Conservation (phyloP, 148 eudicot species). For the Rhododendron molle region DNA sequence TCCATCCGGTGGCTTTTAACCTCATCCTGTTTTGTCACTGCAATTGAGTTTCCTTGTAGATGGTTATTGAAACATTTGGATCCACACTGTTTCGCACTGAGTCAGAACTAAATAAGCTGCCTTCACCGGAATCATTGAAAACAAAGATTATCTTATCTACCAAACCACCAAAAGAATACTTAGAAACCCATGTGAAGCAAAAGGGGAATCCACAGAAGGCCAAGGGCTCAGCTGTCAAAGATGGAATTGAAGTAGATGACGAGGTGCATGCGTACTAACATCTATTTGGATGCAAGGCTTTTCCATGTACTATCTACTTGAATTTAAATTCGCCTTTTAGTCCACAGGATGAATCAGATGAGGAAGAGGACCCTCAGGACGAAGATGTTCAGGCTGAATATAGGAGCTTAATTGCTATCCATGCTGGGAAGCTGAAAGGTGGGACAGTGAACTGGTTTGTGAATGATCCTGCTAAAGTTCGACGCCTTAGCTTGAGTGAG, state of each 20-base stretch:
- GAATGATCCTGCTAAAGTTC: constrained; percentile 25
- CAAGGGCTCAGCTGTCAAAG: background rate
- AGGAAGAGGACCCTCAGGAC: constrained; percentile 12
- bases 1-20: background rate
- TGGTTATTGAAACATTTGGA: constrained; percentile 47
- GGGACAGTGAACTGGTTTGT: constrained; percentile 18
- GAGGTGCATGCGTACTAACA: background rate
- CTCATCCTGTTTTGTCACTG: background rate
- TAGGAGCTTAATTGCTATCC: constrained; percentile 49
- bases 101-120: constrained; percentile 27
- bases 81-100: constrained; percentile 26
- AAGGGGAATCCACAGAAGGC: constrained; percentile 5
- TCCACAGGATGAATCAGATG: constrained; percentile 29
- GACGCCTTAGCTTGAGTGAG: constrained; percentile 62
- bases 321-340: background rate
- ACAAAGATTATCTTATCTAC: constrained; percentile 51
- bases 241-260: background rate
- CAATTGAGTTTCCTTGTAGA: constrained; percentile 27
- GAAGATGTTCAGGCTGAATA: constrained; percentile 38
- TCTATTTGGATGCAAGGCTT: background rate
- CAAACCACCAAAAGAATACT: constrained; percentile 50
- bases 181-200: constrained; percentile 14
- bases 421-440: constrained; percentile 41
- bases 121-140: constrained; percentile 47
- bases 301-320: background rate